A percentile compares a stretch with the other conserved stretches of the same genome.
Evolutionary conservation across 2,329 filamentous ascomycete genomes (phyloP).

Genomic region (Alternaria triticina): DNA sequence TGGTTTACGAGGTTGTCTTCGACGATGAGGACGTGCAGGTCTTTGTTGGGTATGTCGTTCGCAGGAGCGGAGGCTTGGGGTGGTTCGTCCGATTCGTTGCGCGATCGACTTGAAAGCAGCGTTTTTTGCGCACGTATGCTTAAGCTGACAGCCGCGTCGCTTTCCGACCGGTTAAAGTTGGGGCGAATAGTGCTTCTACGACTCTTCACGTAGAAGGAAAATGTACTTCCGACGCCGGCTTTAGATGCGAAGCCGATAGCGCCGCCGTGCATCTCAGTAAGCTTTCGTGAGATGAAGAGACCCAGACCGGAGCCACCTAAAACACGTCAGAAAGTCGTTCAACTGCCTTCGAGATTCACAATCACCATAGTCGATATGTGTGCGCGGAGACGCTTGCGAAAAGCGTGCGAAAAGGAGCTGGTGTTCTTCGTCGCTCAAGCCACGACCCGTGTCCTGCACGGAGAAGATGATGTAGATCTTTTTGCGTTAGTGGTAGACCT

Average conservation of each 20-base stretch:
- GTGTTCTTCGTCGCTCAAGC: constrained; percentile 48
- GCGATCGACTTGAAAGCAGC: constrained; percentile 9
- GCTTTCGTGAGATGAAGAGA: constrained; percentile 38
- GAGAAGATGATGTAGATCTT: constrained; percentile 47
- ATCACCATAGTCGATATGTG: constrained; percentile 45
- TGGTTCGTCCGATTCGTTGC: constrained; percentile 3
- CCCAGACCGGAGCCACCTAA: constrained; percentile 39
- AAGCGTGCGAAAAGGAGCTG: constrained; percentile 42
- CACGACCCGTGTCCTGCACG: constrained; percentile 50
- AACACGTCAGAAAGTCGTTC: neutral
- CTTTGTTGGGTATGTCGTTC: constrained; percentile 4
- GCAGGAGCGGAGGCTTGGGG: neutral
- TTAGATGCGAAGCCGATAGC: constrained; percentile 36
- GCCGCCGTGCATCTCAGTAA: constrained; percentile 42
- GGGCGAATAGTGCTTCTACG: constrained; percentile 12
- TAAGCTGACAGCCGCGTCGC: constrained; percentile 5
- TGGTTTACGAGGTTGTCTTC: constrained; percentile 53
- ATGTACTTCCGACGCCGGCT: constrained; percentile 36
- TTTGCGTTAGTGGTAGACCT: constrained; percentile 1
- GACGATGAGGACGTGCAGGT: constrained; percentile 39
- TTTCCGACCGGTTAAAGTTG: constrained; percentile 11
- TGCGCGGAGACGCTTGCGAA: constrained; percentile 40
- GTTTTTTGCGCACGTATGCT: constrained; percentile 19
- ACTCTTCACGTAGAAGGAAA: constrained; percentile 41
- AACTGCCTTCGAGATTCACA: fast-evolving